Evolutionary conservation across 1,284 basidiomycete species (phyloP), one percentile per base, ranked within the genome.

Genomic region (Lentinus polychrous): DNA sequence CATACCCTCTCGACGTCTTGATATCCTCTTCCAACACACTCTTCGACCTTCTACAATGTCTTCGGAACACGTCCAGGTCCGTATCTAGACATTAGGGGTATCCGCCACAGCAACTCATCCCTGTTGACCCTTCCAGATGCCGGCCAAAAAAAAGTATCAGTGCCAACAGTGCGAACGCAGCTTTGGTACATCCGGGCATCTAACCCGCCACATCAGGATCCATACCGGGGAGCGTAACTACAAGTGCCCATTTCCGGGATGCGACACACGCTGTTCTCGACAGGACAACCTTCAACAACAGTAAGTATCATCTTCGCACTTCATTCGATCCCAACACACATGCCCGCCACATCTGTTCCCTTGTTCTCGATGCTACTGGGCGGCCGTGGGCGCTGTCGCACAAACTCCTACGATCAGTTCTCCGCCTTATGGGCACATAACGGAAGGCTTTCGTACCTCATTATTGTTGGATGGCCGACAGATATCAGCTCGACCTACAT

Each of bases 241-340:
- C 69, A 85, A 80, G 49, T 90, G 86, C 57, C 86, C 86, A 24
- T 89, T 88, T 66, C 86, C 86, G 18, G 86, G 86, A 32, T 90
- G 87, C 61, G 83, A 88, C 55, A 89, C 86, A 2, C 73, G 85
- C 12, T 90, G 86, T 58, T 87, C 85, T 4, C 71, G 86, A 41
- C 86, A 88, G 62, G 86, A 90, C 58, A 90, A 90, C 55, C 71
- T 90, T 10, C 86, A 89, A 53, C 87, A 90, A 58, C 87, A 90
- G 87, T 90, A 50, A 70, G 86, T 80, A 17, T 46, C 41, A 51
- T 24, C 45, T 46, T 40, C 22, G 33, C 18, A 15, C 48, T 48
- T 20, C 24, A 48, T 22, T 45, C 39, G 8, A 38, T 44, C 4
- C 10, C 27, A 27, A 10, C 27, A 10, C 27, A 10, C 4, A 10